These are phyloP conservation scores for Raffaelea deltoideospora DNA, from an alignment of 2,329 filamentous ascomycete genomes.

Conservation along the genomic window DNA sequence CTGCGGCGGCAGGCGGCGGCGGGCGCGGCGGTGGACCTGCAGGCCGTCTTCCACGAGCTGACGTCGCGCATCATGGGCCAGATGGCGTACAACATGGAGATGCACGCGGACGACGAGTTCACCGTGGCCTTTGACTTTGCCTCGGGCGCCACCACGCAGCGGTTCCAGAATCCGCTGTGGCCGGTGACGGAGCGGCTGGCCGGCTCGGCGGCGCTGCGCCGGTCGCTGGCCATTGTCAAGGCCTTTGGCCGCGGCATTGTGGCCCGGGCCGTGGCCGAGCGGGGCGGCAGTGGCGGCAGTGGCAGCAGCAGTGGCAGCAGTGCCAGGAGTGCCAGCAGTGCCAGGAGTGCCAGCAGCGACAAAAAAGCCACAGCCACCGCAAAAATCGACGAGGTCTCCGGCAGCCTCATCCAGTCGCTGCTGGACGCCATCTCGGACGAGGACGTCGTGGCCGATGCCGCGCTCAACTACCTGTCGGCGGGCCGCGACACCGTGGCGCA, in stretches of 20 bases:
- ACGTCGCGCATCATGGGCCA: constrained; percentile 52
- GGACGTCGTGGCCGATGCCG: constrained; percentile 45
- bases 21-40: constrained; percentile 32
- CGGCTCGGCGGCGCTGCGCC: constrained; percentile 28
- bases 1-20: constrained; percentile 18
- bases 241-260: constrained; percentile 43
- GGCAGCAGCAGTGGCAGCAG: no score
- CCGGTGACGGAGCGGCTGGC: constrained; percentile 39
- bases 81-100: constrained; percentile 56
- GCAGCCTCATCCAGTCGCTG: constrained; percentile 44
- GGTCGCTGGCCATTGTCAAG: constrained; percentile 26
- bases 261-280: constrained; percentile 31
- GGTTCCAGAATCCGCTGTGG: constrained; percentile 54
- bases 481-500: constrained; percentile 51
- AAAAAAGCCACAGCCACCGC: background rate
- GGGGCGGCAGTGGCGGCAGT: constrained; percentile 8
- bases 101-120: constrained; percentile 46
- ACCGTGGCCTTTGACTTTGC: constrained; percentile 46
- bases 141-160: constrained; percentile 41
- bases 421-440: constrained; percentile 39
- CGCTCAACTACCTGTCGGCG: constrained; percentile 51
- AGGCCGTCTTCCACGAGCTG: constrained; percentile 45
- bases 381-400: constrained; percentile 27
- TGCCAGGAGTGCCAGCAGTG: no score
- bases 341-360: no score